phyloP scores from a whole-genome alignment of 139 green algal species.

The Chlamydomonas asymmetrica region DNA sequence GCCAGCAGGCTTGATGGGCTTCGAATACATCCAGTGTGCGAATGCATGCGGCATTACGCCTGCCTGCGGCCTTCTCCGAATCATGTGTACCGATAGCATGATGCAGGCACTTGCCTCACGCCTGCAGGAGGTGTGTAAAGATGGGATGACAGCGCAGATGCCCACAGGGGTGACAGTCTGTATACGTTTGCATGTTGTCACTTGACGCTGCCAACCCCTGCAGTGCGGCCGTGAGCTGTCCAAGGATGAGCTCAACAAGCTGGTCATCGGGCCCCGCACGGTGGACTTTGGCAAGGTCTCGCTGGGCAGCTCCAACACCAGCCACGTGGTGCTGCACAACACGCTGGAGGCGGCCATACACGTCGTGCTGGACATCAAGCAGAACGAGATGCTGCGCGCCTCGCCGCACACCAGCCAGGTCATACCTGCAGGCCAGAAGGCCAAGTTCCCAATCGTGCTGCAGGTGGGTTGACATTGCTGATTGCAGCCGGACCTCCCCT shows the following conservation, averaged over 20 bases:
- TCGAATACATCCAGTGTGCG: too few species aligned
- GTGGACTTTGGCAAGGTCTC: constrained; percentile 62
- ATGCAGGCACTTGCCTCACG: too few species aligned
- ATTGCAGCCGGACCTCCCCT: too few species aligned
- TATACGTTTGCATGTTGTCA: too few species aligned
- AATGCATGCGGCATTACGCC: too few species aligned
- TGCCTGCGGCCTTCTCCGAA: too few species aligned
- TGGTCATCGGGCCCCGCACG: constrained; percentile 38
- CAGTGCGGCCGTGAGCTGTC: constrained; percentile 40
- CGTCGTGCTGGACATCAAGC: constrained; percentile 58
- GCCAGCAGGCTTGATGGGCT: too few species aligned
- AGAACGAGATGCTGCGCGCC: constrained; percentile 29
- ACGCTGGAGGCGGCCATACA: constrained; percentile 52
- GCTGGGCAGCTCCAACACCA: constrained; percentile 35
- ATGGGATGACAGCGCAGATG: too few species aligned
- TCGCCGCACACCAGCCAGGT: constrained; percentile 46
- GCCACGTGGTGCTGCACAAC: constrained; percentile 67
- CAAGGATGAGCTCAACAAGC: constrained; percentile 38
- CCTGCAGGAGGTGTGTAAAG: too few species aligned
- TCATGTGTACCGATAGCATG: too few species aligned
- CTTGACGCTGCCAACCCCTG: too few species aligned
- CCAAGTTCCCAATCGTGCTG: constrained; percentile 63
- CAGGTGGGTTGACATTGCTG: constrained; percentile 11
- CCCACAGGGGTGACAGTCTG: too few species aligned
- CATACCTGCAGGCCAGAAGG: constrained; percentile 46